phyloP scores from a whole-genome alignment of 805 yeast species.

The Teunomyces barrocoloradensis region DNA sequence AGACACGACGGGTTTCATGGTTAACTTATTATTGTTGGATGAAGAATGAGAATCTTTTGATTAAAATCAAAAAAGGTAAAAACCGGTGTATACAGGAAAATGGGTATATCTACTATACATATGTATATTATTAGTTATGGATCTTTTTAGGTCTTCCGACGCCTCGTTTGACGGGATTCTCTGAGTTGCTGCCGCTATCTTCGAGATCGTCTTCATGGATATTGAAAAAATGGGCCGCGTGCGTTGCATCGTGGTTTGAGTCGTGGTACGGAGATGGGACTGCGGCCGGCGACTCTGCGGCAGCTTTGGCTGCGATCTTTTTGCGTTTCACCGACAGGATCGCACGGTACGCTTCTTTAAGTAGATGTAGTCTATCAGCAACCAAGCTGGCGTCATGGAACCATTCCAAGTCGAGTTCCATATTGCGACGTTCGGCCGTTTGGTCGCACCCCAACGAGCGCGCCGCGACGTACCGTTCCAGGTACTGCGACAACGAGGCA shows the following conservation, averaged over 20 bases:
- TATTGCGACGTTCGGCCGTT: constrained; percentile 1
- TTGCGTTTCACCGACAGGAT: constrained; percentile 21
- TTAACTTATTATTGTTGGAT: not conserved
- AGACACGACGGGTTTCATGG: constrained; percentile 45
- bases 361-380: constrained; percentile 24
- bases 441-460: not conserved
- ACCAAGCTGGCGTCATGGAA: constrained; percentile 19
- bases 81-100: not conserved
- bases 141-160: constrained; percentile 1
- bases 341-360: constrained; percentile 27
- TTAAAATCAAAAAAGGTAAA: not conserved
- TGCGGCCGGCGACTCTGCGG: not conserved
- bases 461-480: constrained; percentile 3
- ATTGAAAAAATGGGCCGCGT: not conserved
- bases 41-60: not conserved
- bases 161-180: not conserved
- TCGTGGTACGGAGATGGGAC: not conserved
- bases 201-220: constrained; percentile 14
- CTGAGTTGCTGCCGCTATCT: constrained; percentile 13
- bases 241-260: not conserved
- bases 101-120: too few relatives aligned
- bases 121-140: not conserved
- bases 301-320: constrained; percentile 6
- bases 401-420: constrained; percentile 19
- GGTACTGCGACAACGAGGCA: constrained; percentile 7